A percentile compares a stretch with the other conserved stretches of the same genome.
phyloP scores from a whole-genome alignment of 371 early-diverging fungal species.

The Mortierella sp. region DNA sequence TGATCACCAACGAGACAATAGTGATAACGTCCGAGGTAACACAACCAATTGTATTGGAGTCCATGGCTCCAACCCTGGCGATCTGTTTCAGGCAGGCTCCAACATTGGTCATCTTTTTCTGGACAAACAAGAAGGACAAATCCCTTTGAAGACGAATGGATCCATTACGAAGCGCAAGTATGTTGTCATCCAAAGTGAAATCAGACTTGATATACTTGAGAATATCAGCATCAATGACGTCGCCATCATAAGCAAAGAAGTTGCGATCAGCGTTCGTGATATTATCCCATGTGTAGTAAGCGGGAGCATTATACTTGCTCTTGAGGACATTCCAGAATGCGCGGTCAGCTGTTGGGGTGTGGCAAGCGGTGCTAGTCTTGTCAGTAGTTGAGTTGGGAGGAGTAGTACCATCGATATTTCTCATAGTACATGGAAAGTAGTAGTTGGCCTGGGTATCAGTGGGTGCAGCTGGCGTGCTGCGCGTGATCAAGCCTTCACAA shows the following conservation, averaged over 20 bases:
- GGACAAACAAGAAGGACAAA: slow-evolving; percentile 53
- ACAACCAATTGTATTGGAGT: slow-evolving; percentile 82
- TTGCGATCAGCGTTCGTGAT: slow-evolving; percentile 60
- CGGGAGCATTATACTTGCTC: slow-evolving; percentile 61
- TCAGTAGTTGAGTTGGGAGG: slow-evolving; percentile 60
- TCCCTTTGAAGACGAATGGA: slow-evolving; percentile 46
- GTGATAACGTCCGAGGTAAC: slow-evolving; percentile 85
- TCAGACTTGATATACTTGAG: slow-evolving; percentile 49
- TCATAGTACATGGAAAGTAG: slow-evolving; percentile 81
- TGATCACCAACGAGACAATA: slow-evolving; percentile 81
- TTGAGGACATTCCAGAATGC: slow-evolving; percentile 35
- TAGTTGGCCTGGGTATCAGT: slow-evolving; percentile 64
- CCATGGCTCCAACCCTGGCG: slow-evolving; percentile 77
- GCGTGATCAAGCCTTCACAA: slow-evolving; percentile 41
- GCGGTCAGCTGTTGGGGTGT: slow-evolving; percentile 53
- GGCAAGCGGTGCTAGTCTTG: slow-evolving; percentile 65
- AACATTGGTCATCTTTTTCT: slow-evolving; percentile 49
- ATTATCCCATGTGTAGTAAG: slow-evolving; percentile 84
- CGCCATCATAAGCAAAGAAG: slow-evolving; percentile 84
- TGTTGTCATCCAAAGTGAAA: slow-evolving; percentile 56
- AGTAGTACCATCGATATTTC: slow-evolving; percentile 59
- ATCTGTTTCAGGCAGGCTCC: slow-evolving; percentile 57
- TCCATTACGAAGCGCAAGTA: slow-evolving; percentile 56
- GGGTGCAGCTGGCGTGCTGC: slow-evolving; percentile 19
- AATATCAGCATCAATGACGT: slow-evolving; percentile 72